phyloP scores from a whole-genome alignment of 129 eudicot species.

The Calendula officinalis region DNA sequence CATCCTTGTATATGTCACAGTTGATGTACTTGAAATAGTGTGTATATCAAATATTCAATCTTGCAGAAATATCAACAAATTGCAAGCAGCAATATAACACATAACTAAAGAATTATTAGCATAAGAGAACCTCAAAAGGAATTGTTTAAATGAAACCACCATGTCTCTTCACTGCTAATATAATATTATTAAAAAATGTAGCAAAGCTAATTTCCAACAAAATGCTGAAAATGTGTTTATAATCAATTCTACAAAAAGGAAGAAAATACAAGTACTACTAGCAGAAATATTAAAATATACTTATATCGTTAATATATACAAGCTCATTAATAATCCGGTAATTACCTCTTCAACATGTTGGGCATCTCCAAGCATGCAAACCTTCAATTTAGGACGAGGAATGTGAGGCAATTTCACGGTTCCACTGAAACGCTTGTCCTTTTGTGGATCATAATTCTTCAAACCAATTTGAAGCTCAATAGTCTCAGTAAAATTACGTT shows the following conservation, averaged over 20 bases:
- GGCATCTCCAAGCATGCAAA: constrained; percentile 69
- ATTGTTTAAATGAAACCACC: too few species aligned
- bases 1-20: not conserved
- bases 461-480: constrained; percentile 57
- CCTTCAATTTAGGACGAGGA: constrained; percentile 56
- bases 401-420: constrained; percentile 55
- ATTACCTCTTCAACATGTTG: constrained; percentile 62
- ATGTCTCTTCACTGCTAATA: too few species aligned
- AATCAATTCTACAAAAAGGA: too few species aligned
- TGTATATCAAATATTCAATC: too few species aligned
- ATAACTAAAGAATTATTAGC: too few species aligned
- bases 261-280: too few species aligned
- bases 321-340: not conserved
- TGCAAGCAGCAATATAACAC: not conserved
- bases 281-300: not conserved
- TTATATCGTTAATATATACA: not conserved
- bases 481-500: constrained; percentile 48
- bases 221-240: not conserved
- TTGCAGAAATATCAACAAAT: not conserved
- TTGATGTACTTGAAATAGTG: not conserved
- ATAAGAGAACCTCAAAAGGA: too few species aligned
- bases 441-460: constrained; percentile 57
- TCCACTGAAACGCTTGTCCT: constrained; percentile 64
- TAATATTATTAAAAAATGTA: not conserved
- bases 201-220: not conserved